phyloP scores from a whole-genome alignment of 1,139 yeast genomes.

The Saccharomycopsis hybrid region DNA sequence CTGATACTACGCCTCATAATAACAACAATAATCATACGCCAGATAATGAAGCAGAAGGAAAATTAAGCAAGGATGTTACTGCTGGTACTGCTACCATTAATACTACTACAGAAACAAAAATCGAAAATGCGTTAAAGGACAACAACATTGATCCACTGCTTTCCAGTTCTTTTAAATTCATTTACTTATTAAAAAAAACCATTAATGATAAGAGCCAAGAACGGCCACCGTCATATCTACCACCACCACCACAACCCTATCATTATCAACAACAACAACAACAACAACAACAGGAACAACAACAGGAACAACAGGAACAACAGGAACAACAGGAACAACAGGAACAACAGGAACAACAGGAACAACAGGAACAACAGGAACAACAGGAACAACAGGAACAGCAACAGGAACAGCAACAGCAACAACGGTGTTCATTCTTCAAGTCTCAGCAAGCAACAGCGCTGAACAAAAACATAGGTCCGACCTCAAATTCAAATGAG shows the following conservation, averaged over 20 bases:
- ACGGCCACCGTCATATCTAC: too few species aligned
- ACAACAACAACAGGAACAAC: too few species aligned
- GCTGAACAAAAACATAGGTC: not conserved
- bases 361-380: not conserved
- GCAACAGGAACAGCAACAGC: too few species aligned
- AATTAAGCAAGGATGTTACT: not conserved
- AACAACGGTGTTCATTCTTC: too few species aligned
- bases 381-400: too few species aligned
- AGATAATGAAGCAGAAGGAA: not conserved
- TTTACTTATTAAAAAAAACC: constrained; percentile 18
- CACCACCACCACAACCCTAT: too few species aligned
- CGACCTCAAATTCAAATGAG: not conserved
- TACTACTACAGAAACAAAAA: not conserved
- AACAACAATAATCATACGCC: not conserved
- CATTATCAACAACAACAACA: too few species aligned
- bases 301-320: too few species aligned
- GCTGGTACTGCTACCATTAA: not conserved
- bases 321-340: too few species aligned
- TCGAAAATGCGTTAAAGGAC: not conserved
- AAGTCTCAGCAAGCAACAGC: too few species aligned
- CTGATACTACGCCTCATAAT: not conserved
- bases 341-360: not conserved
- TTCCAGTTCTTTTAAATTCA: constrained; percentile 16
- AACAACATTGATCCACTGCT: too few species aligned
- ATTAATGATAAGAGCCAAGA: too few species aligned